Base-by-base conservation (phyloP, 2,329 filamentous ascomycete species). In the Xylaria sp. region DNA sequence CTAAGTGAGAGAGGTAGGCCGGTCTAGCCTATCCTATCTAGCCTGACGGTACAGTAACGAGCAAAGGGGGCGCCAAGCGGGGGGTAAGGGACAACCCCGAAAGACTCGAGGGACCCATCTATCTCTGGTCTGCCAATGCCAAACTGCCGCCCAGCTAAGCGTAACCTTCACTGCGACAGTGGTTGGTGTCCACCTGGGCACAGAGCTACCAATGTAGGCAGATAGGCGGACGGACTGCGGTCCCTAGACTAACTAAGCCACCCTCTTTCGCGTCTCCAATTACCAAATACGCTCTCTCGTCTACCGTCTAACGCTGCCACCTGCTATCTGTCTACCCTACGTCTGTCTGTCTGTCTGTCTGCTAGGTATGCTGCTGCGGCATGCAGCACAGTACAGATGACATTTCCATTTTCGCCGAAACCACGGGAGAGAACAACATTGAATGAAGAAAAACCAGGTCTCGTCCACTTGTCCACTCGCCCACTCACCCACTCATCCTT, bases 211-310 rank as follows among this genome's bases (percentile, higher is more conserved):
- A 9, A 32, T 18, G 8, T 28, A 25, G 55, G 44, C 8, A 55
- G 52, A 55, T 15, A 28, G 32, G 25, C 25, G 46, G n/a, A 46
- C 23, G 18, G 37, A n/a, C 39, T 58, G n/a, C 32, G 52, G 52
- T 37, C 7, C 34, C 34, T 37, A 28, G 28, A 28, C 28, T 2
- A 58, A 23, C 56, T 46, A 58, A 44, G 41, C 41, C 56, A 46
- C 39, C 55, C 41, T 46, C 20, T 39, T 8, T 5, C 23, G 7
- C 8, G 37, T 46, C 56, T 58, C 56, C 55, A 46, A 58, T 58
- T 34, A 48, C 56, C 66, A 60, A 56, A 50, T 60, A 55, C 32
- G 55, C 37, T 65, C 37, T 65, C 41, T 23, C 51, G 50, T 34
- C n/a, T 56, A 46, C n/a, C 51, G 50, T 34, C n/a, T 56, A 46